phyloP scores from a whole-genome alignment of 345 rosid species.

The Citrus mangshanensis region DNA sequence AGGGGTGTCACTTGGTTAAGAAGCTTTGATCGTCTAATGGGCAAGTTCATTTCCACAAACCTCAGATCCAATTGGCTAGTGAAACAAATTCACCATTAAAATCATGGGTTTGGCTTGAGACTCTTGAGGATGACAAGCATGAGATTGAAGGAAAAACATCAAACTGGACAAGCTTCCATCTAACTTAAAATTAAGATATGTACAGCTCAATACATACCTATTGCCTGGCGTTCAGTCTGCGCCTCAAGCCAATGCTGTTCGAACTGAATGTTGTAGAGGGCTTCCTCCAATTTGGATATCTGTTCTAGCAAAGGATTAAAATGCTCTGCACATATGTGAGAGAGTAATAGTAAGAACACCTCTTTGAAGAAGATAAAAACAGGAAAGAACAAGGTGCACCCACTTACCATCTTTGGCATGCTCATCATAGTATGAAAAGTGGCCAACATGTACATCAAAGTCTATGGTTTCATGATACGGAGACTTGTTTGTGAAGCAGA shows the following conservation, averaged over 20 bases:
- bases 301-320: constrained; percentile 62
- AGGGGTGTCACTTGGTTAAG: neutral
- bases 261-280: constrained; percentile 66
- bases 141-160: neutral
- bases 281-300: constrained; percentile 60
- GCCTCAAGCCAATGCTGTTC: constrained; percentile 83
- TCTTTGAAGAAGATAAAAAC: neutral
- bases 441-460: constrained; percentile 67
- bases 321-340: constrained; percentile 49
- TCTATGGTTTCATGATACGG: constrained; percentile 71
- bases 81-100: neutral
- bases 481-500: constrained; percentile 71
- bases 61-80: neutral
- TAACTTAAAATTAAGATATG: neutral
- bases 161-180: neutral
- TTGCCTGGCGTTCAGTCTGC: constrained; percentile 77
- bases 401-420: constrained; percentile 71
- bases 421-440: constrained; percentile 56
- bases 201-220: constrained; percentile 30
- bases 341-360: neutral
- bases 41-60: no score
- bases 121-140: neutral
- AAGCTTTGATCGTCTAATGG: no score
- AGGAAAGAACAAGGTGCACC: neutral
- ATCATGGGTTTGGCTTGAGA: neutral